Evolutionary conservation across 2,329 filamentous ascomycete genomes (phyloP).

Genomic region (Cordyceps fumosorosea): DNA sequence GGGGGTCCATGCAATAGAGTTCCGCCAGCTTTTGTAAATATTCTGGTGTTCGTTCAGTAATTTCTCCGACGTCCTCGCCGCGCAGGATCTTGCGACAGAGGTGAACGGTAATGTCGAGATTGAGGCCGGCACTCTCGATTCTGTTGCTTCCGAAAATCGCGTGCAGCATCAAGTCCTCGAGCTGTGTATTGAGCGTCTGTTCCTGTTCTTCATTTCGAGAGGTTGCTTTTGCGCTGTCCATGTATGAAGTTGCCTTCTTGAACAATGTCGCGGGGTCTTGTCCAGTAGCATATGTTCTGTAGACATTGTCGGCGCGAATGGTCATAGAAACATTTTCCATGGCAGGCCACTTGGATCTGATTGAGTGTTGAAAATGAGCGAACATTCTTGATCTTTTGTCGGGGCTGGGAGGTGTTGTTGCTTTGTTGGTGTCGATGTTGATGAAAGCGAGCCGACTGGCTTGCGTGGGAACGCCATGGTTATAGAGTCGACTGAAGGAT

Average conservation of each 20-base stretch:
- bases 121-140: conserved; percentile 19
- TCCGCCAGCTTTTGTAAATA: neutral
- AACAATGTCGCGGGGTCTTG: neutral
- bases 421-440: no score
- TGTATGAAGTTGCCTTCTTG: neutral
- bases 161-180: conserved; percentile 16
- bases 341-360: neutral
- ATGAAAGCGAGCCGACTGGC: no score
- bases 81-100: conserved; percentile 16
- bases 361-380: no score
- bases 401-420: no score
- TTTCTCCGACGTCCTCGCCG: conserved; percentile 11
- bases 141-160: conserved; percentile 22
- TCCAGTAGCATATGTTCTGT: neutral
- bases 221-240: neutral
- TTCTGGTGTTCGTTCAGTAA: neutral
- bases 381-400: no score
- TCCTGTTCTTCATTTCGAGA: neutral
- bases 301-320: neutral
- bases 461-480: no score
- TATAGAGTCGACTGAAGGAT: no score
- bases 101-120: conserved; percentile 14
- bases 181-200: neutral
- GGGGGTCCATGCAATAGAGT: neutral
- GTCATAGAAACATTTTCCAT: neutral